Percentiles rank a stretch among this genome's conserved stretches.
Evolutionary conservation across 2,329 filamentous ascomycete genomes (phyloP).

Genomic region (Paracamarosporium sp.): DNA sequence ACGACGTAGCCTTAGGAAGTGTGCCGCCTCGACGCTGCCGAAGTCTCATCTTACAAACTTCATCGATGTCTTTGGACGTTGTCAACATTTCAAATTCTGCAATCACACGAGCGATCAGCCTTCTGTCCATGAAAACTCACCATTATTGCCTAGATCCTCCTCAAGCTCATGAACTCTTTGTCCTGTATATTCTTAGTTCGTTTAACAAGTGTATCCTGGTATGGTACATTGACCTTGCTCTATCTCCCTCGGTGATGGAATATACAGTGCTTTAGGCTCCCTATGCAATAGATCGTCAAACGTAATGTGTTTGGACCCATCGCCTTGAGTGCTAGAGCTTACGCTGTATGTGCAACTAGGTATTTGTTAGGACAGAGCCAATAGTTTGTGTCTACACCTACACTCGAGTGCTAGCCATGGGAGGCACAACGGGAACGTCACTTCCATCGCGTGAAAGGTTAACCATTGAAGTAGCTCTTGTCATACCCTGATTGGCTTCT

Average conservation of each 20-base stretch:
- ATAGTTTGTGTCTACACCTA: too few species aligned
- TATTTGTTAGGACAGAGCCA: too few species aligned
- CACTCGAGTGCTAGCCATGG: too few species aligned
- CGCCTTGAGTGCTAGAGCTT: not conserved
- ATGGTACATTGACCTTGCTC: not conserved
- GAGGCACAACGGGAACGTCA: too few species aligned
- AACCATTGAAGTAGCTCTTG: too few species aligned
- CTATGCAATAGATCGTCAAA: not conserved
- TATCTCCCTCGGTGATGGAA: not conserved
- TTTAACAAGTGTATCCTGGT: not conserved
- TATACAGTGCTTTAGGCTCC: not conserved
- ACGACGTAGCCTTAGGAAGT: conserved; percentile 42
- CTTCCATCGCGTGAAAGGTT: too few species aligned
- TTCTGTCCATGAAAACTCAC: not conserved
- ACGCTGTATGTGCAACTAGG: not conserved
- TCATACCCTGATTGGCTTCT: not conserved
- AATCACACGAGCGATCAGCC: not conserved
- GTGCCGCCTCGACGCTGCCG: conserved; percentile 14
- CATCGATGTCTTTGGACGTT: not conserved
- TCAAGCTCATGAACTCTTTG: not conserved
- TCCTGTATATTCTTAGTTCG: not conserved
- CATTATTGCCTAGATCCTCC: not conserved
- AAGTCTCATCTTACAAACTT: conserved; percentile 9
- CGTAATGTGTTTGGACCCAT: not conserved
- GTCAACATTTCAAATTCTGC: conserved; percentile 17